A percentile compares a stretch with the other conserved stretches of the same genome.
phyloP scores from a whole-genome alignment of 2,329 filamentous ascomycete genomes.

The Sclerotiophoma versabilis region DNA sequence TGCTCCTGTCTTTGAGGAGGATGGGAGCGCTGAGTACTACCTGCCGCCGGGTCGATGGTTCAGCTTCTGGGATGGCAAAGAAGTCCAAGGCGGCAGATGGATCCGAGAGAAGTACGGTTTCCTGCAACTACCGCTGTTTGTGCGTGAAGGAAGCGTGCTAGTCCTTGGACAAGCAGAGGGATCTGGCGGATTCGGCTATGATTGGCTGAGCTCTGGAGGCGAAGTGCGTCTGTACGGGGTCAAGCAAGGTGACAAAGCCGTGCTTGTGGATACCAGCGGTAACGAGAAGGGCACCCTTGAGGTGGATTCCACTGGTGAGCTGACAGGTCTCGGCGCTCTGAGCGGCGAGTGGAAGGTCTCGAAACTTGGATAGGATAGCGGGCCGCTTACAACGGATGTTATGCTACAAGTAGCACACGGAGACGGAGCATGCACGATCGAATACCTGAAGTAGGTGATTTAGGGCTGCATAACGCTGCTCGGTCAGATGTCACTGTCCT shows the following conservation, averaged over 20 bases:
- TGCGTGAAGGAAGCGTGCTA: conserved; percentile 51
- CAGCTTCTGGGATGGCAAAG: conserved; percentile 56
- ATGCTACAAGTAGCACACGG: conserved; percentile 8
- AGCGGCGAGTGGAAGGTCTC: conserved; percentile 47
- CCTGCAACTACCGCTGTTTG: conserved; percentile 51
- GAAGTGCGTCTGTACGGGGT: conserved; percentile 50
- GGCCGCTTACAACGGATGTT: background rate
- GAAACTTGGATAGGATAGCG: conserved; percentile 31
- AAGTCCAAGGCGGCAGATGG: conserved; percentile 54
- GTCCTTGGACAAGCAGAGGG: conserved; percentile 51
- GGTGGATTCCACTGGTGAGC: conserved; percentile 35
- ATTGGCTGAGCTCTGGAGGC: conserved; percentile 50
- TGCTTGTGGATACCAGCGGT: conserved; percentile 46
- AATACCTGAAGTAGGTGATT: background rate
- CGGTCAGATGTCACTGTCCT: background rate
- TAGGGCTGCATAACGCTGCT: background rate
- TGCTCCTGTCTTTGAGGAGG: conserved; percentile 69
- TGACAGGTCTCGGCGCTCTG: conserved; percentile 39
- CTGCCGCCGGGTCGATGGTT: conserved; percentile 62
- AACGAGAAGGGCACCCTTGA: conserved; percentile 40
- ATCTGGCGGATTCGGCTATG: conserved; percentile 49
- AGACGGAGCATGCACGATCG: background rate
- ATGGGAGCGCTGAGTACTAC: conserved; percentile 71
- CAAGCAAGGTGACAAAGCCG: conserved; percentile 43
- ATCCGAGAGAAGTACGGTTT: conserved; percentile 52